phyloP scores from a whole-genome alignment of 352 stramenopile genomes.

The Phytopythium mirpurense region DNA sequence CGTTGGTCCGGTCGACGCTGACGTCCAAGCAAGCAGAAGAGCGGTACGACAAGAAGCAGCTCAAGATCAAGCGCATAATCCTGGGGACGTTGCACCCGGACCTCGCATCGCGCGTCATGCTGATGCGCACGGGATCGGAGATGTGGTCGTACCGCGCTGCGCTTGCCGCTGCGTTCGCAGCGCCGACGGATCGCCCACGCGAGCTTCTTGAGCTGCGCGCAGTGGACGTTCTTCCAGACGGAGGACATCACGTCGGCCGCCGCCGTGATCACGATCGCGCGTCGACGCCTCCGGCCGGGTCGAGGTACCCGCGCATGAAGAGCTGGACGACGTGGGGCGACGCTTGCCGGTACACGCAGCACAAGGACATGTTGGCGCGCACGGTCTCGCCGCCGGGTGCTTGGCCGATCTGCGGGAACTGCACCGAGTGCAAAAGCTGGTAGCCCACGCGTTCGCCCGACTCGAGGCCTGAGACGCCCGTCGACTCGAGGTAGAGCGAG shows the following conservation, averaged over 20 bases:
- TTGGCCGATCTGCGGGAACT: constrained; percentile 39
- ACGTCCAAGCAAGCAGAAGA: too few species aligned
- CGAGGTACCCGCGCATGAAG: constrained; percentile 31
- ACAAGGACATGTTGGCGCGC: constrained; percentile 49
- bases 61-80: too few species aligned
- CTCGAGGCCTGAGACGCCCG: constrained; percentile 27
- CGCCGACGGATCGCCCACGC: constrained; percentile 27
- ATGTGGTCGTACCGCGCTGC: too few species aligned
- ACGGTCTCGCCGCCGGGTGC: constrained; percentile 27
- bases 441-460: constrained; percentile 49
- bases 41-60: too few species aligned
- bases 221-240: constrained; percentile 33
- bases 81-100: too few species aligned
- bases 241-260: constrained; percentile 33
- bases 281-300: constrained; percentile 37
- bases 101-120: too few species aligned
- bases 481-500: constrained; percentile 56
- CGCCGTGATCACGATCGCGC: constrained; percentile 39
- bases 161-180: background rate
- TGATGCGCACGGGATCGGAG: too few species aligned
- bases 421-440: constrained; percentile 57
- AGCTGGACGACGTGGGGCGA: constrained; percentile 43
- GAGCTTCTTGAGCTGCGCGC: constrained; percentile 40
- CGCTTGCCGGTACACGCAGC: constrained; percentile 42
- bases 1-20: too few species aligned